phyloP scores from a whole-genome alignment of 257 asterid species.

The Sherardia arvensis region DNA sequence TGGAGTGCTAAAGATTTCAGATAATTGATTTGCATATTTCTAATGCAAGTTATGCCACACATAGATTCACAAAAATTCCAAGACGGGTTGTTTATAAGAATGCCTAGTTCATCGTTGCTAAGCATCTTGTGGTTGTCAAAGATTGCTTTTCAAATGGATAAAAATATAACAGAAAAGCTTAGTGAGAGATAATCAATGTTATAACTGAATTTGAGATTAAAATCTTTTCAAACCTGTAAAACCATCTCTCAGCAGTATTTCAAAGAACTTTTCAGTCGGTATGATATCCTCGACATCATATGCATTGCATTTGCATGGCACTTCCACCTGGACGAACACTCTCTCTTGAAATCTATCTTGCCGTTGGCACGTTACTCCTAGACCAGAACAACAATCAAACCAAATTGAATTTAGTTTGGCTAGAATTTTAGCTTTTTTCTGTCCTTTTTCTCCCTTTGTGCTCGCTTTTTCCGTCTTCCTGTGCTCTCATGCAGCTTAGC shows the following conservation, averaged over 20 bases:
- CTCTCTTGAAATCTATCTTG: conserved; percentile 37
- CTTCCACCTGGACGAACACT: conserved; percentile 70
- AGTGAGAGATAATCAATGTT: background rate
- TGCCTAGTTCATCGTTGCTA: background rate
- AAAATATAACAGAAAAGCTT: background rate
- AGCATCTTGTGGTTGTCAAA: background rate
- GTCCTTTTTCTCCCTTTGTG: too few relatives aligned
- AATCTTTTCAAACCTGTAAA: conserved; percentile 61
- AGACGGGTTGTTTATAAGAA: background rate
- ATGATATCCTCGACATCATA: too few relatives aligned
- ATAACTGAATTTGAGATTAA: conserved; percentile 58
- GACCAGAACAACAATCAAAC: conserved; percentile 9
- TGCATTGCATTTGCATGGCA: conserved; percentile 49
- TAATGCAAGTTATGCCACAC: too few relatives aligned
- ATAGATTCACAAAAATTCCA: background rate
- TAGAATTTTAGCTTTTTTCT: too few relatives aligned
- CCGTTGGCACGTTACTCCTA: conserved; percentile 29
- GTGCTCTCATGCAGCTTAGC: background rate
- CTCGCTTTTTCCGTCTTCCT: background rate
- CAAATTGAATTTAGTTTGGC: background rate
- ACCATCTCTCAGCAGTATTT: conserved; percentile 52
- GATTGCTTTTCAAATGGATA: too few relatives aligned
- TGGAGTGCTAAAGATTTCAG: background rate
- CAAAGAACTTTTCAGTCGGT: conserved; percentile 74
- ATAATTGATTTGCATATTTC: background rate